Conservation (phyloP, 164 flowering plant species). For the Sedum album region DNA sequence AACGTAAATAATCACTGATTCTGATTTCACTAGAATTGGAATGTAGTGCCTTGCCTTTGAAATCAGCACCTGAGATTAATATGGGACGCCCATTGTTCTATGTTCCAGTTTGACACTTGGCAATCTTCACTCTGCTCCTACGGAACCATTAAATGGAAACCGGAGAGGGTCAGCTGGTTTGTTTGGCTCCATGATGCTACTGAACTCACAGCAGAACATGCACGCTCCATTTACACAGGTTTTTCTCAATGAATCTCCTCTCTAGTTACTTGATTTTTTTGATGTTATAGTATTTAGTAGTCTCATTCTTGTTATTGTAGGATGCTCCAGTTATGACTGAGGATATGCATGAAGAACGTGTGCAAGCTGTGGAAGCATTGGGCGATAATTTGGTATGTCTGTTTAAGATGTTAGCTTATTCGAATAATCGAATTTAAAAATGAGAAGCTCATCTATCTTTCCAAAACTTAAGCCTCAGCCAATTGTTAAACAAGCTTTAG, state of each 20-base stretch:
- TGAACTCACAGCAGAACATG: conserved; percentile 67
- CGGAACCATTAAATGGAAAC: conserved; percentile 18
- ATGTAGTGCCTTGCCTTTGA: neutral
- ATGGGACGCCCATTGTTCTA: neutral
- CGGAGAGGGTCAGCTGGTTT: conserved; percentile 82
- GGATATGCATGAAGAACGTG: conserved; percentile 98
- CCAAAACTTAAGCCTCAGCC: neutral
- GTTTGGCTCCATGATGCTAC: conserved; percentile 77
- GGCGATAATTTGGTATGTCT: conserved; percentile 74
- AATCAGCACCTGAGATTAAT: conserved; percentile 1
- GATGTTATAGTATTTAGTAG: neutral
- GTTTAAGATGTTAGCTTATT: neutral
- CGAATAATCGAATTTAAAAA: neutral
- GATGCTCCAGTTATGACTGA: conserved; percentile 96
- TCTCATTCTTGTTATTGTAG: conserved; percentile 24
- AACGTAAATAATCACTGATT: neutral
- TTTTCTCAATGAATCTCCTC: conserved; percentile 4
- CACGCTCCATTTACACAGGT: conserved; percentile 95
- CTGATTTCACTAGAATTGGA: neutral
- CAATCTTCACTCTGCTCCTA: conserved; percentile 18
- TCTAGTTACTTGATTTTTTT: neutral
- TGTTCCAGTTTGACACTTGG: conserved; percentile 13
- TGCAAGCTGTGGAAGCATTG: conserved; percentile 71
- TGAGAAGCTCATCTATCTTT: neutral
- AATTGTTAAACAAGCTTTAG: neutral